A percentile compares a stretch with the other conserved stretches of the same genome.
Conservation (phyloP, 805 yeast species). For the Lachancea thermotolerans region DNA sequence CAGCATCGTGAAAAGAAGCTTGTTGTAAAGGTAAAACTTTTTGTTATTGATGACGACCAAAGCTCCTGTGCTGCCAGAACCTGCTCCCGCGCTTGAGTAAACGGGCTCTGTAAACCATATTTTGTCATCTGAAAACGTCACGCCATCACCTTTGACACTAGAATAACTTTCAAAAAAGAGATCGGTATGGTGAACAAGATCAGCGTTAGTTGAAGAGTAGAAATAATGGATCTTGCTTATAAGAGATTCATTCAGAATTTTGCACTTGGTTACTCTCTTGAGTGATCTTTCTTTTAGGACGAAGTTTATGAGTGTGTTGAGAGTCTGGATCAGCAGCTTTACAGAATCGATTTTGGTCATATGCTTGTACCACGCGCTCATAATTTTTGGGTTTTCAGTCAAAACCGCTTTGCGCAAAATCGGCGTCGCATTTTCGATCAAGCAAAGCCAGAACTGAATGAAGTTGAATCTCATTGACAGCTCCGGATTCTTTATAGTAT, state of each 20-base stretch:
- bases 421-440: constrained; percentile 45
- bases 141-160: constrained; percentile 45
- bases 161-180: constrained; percentile 44
- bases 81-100: constrained; percentile 15
- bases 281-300: constrained; percentile 56
- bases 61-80: constrained; percentile 34
- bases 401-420: constrained; percentile 60
- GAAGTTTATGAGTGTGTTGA: constrained; percentile 42
- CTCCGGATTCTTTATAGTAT: constrained; percentile 31
- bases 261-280: constrained; percentile 63
- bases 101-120: constrained; percentile 40
- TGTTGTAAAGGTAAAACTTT: constrained; percentile 58
- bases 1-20: constrained; percentile 54
- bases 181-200: constrained; percentile 36
- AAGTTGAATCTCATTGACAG: constrained; percentile 52
- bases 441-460: constrained; percentile 51
- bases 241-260: constrained; percentile 72
- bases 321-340: constrained; percentile 34
- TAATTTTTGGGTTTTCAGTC: constrained; percentile 46
- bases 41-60: constrained; percentile 42
- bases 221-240: constrained; percentile 51
- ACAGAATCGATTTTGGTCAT: constrained; percentile 48
- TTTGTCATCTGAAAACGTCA: constrained; percentile 40
- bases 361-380: constrained; percentile 62
- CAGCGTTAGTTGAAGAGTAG: constrained; percentile 35